A percentile compares a stretch with the other conserved stretches of the same genome.
phyloP scores from a whole-genome alignment of 2,329 filamentous ascomycete genomes.

The Seiridium cupressi region DNA sequence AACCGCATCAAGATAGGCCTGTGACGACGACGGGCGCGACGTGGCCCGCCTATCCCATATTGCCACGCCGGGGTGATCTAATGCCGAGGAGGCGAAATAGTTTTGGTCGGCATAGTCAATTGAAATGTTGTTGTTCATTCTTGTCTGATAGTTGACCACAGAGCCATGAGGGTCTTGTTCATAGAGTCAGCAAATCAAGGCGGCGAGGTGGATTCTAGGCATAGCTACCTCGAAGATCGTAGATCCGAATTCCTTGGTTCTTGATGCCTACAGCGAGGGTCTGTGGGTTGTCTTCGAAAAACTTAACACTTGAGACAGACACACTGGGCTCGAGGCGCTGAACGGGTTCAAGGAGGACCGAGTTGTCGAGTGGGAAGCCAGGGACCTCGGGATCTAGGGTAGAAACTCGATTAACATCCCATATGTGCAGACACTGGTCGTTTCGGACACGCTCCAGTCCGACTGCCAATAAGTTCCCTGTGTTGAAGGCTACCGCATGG shows the following conservation, averaged over 20 bases:
- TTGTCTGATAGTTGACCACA: conserved; percentile 61
- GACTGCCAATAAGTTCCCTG: conserved; percentile 69
- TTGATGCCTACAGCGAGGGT: conserved; percentile 75
- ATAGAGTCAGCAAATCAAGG: not conserved
- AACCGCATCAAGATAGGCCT: conserved; percentile 54
- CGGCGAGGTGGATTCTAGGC: not conserved
- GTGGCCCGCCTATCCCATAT: conserved; percentile 75
- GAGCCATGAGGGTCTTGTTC: conserved; percentile 45
- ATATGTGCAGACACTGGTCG: conserved; percentile 79
- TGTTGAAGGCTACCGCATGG: conserved; percentile 79
- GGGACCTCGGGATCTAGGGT: conserved; percentile 42
- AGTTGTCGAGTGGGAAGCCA: conserved; percentile 49
- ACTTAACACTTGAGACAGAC: conserved; percentile 79
- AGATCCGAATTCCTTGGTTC: conserved; percentile 70
- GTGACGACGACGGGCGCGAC: conserved; percentile 49
- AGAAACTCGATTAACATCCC: conserved; percentile 68
- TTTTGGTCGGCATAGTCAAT: conserved; percentile 80
- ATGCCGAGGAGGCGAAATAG: conserved; percentile 78
- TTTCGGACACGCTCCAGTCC: conserved; percentile 79
- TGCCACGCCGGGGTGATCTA: conserved; percentile 72
- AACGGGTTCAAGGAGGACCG: conserved; percentile 54
- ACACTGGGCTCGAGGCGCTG: conserved; percentile 63
- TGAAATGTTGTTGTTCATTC: conserved; percentile 68
- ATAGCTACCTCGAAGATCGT: conserved; percentile 70
- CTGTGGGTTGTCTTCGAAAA: conserved; percentile 75